Evolutionary conservation across 73 alveolate species (phyloP).

Genomic region (Paramecium caudatum): DNA sequence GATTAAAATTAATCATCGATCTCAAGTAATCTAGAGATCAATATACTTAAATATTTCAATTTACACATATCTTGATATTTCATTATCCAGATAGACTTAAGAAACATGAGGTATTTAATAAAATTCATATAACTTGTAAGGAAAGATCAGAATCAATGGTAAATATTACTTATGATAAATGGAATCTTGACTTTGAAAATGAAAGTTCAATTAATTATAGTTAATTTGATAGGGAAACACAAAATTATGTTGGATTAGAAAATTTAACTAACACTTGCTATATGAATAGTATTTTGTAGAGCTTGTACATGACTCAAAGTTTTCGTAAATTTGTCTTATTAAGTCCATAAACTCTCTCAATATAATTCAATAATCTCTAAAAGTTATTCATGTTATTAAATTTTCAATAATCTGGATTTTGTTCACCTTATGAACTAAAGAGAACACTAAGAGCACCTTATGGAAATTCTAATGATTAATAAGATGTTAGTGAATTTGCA

Average conservation of each 20-base stretch:
- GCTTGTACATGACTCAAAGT: slow-evolving; percentile 9
- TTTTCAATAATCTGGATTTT: slow-evolving; percentile 32
- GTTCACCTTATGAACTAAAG: slow-evolving; percentile 65
- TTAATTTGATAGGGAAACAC: too few relatives aligned
- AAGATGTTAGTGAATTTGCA: slow-evolving; percentile 66
- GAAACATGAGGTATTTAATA: too few relatives aligned
- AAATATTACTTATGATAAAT: too few relatives aligned
- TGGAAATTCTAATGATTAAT: slow-evolving; percentile 47
- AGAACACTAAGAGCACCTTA: slow-evolving; percentile 55
- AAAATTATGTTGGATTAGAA: slow-evolving; percentile 45
- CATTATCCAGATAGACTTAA: too few relatives aligned
- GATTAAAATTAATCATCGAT: slow-evolving; percentile 35
- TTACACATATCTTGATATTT: too few relatives aligned
- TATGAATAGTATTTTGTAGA: slow-evolving; percentile 37
- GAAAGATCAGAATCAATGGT: too few relatives aligned
- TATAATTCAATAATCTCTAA: neutral
- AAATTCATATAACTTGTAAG: too few relatives aligned
- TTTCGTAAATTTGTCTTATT: neutral
- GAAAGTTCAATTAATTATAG: too few relatives aligned
- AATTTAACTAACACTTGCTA: slow-evolving; percentile 46
- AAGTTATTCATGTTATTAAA: slow-evolving; percentile 39
- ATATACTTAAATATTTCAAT: too few relatives aligned
- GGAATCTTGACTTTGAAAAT: too few relatives aligned
- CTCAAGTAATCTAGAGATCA: too few relatives aligned
- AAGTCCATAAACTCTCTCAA: neutral